Percentiles rank a stretch among this genome's conserved stretches.
Conservation (phyloP, 2,329 filamentous ascomycete species). For the Alternaria triticimaculans region DNA sequence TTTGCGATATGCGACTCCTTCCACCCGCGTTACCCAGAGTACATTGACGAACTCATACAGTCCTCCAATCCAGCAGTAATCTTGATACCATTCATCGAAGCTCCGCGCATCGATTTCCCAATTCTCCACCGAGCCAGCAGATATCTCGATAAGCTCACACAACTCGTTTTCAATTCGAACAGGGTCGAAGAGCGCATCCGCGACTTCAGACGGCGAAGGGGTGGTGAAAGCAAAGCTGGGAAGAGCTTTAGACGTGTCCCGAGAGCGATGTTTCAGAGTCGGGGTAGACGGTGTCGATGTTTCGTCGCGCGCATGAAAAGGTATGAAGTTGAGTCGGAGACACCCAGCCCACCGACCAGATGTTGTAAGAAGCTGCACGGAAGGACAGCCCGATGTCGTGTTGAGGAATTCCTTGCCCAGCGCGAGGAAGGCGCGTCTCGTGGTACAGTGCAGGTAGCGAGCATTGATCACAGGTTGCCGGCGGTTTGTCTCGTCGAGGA, state of each 20-base stretch:
- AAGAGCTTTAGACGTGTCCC: background rate
- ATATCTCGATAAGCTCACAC: slow-evolving; percentile 22
- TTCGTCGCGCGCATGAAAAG: background rate
- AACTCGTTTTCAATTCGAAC: background rate
- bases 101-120: slow-evolving; percentile 16
- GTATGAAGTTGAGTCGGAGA: slow-evolving; percentile 13
- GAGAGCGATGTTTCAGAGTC: background rate
- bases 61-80: too few species aligned
- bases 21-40: slow-evolving; percentile 27
- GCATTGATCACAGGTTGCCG: slow-evolving; percentile 10
- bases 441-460: slow-evolving; percentile 15
- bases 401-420: slow-evolving; percentile 7
- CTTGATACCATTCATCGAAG: slow-evolving; percentile 18
- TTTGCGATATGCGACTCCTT: slow-evolving; percentile 26
- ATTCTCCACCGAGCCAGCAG: slow-evolving; percentile 18
- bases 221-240: background rate
- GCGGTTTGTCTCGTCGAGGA: slow-evolving; percentile 10
- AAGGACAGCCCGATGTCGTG: slow-evolving; percentile 5
- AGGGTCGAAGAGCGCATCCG: background rate
- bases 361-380: slow-evolving; percentile 7
- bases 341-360: slow-evolving; percentile 17
- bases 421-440: slow-evolving; percentile 10
- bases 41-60: slow-evolving; percentile 28
- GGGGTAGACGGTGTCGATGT: background rate
- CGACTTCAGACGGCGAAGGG: background rate